phyloP scores from a whole-genome alignment of 2,329 filamentous ascomycete genomes.

The Tolypocladium album region DNA sequence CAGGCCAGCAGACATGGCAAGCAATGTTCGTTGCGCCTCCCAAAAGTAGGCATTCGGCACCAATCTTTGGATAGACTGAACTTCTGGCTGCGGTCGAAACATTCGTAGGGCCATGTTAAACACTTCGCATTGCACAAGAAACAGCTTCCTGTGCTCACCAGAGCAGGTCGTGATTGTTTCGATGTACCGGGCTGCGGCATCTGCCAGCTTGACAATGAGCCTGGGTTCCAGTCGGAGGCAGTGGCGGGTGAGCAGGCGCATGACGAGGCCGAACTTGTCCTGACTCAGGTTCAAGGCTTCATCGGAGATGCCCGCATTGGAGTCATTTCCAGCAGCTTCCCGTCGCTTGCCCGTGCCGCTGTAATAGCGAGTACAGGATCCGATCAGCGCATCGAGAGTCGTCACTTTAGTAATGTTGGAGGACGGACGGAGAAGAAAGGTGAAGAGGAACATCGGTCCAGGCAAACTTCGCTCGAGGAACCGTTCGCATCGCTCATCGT shows the following conservation, averaged over 20 bases:
- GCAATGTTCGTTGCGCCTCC: constrained; percentile 44
- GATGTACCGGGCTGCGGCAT: constrained; percentile 16
- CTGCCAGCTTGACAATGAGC: constrained; percentile 18
- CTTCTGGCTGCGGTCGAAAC: constrained; percentile 14
- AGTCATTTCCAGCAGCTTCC: background rate
- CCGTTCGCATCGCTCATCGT: constrained; percentile 19
- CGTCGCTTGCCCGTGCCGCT: background rate
- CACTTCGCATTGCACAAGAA: constrained; percentile 16
- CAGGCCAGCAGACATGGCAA: constrained; percentile 39
- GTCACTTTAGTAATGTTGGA: constrained; percentile 13
- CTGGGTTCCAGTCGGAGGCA: constrained; percentile 22
- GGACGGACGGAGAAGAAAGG: constrained; percentile 16
- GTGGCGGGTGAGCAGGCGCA: constrained; percentile 17
- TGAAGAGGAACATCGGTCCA: constrained; percentile 18
- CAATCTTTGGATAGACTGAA: constrained; percentile 12
- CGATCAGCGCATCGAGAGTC: constrained; percentile 15
- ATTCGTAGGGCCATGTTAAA: constrained; percentile 18
- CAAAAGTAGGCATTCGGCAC: constrained; percentile 29
- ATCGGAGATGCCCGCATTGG: background rate
- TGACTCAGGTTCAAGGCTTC: constrained; percentile 7
- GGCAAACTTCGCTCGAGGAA: constrained; percentile 13
- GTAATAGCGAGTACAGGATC: constrained; percentile 11
- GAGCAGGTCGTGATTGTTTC: constrained; percentile 7
- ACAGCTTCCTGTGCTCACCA: constrained; percentile 9
- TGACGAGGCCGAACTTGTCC: constrained; percentile 12